Conservation (phyloP, 108 stramenopile genomes). For the Nitzschia palea region DNA sequence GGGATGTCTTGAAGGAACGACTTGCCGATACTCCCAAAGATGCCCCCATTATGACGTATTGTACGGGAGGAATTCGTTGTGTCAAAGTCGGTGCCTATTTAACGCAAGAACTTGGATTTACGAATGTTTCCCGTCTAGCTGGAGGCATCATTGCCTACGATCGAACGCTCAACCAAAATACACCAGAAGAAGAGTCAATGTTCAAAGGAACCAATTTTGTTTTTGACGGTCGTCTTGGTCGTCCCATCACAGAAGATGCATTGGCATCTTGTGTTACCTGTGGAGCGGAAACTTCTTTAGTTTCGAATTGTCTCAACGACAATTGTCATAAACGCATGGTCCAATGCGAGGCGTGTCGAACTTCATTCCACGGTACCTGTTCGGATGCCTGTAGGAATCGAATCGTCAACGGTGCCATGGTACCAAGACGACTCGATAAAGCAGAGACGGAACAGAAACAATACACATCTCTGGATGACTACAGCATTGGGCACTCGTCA, state of each 20-base stretch:
- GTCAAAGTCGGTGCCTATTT: conserved; percentile 94
- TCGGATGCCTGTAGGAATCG: conserved; percentile 75
- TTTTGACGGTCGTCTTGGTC: conserved; percentile 95
- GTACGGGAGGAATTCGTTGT: conserved; percentile 84
- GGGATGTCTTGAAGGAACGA: conserved; percentile 81
- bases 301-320: conserved; percentile 88
- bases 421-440: conserved; percentile 15
- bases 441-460: conserved; percentile 7
- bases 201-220: conserved; percentile 97
- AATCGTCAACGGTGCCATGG: conserved; percentile 59
- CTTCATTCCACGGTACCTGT: conserved; percentile 76
- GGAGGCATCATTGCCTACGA: conserved; percentile 96
- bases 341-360: conserved; percentile 82
- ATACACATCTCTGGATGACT: conserved; percentile 71
- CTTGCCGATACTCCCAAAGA: conserved; percentile 83
- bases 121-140: conserved; percentile 88
- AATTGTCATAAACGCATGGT: conserved; percentile 91
- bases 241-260: conserved; percentile 88
- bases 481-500: conserved; percentile 66
- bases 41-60: conserved; percentile 92
- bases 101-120: conserved; percentile 93
- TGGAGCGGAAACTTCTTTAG: conserved; percentile 79
- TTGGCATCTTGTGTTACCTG: conserved; percentile 87
- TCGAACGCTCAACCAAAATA: conserved; percentile 67
- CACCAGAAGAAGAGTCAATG: conserved; percentile 67